Evolutionary conservation across 306 rosid genomes (phyloP).

Genomic region (Lotus japonicus): DNA sequence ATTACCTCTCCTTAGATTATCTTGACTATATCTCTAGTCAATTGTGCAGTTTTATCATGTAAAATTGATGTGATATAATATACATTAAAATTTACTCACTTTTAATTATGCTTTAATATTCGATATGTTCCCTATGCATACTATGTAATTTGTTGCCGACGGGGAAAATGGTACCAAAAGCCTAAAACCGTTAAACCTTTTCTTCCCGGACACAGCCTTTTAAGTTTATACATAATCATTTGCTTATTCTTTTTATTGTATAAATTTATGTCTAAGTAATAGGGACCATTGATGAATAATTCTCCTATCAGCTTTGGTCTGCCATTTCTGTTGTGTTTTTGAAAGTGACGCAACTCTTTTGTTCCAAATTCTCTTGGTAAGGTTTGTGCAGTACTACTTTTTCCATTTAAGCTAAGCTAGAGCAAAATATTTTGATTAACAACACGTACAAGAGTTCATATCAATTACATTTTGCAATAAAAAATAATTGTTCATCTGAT

Average conservation of each 20-base stretch:
- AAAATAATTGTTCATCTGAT: background rate
- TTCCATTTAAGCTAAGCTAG: background rate
- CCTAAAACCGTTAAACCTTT: background rate
- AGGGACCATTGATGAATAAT: constrained; percentile 1
- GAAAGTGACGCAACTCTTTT: constrained; percentile 11
- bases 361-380: background rate
- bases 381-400: background rate
- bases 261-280: constrained; percentile 20
- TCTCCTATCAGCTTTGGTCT: constrained; percentile 14
- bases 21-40: too few relatives aligned
- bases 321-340: constrained; percentile 17
- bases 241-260: background rate
- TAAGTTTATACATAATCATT: constrained; percentile 12
- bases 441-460: background rate
- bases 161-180: background rate
- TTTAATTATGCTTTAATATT: too few relatives aligned
- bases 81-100: too few relatives aligned
- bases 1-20: too few relatives aligned
- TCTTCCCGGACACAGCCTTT: constrained; percentile 20
- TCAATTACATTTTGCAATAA: constrained; percentile 5
- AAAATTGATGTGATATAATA: too few relatives aligned
- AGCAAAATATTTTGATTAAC: background rate
- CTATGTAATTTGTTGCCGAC: too few relatives aligned
- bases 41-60: too few relatives aligned
- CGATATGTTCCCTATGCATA: too few relatives aligned